Base-by-base conservation (phyloP, 2,329 filamentous ascomycete species). In the Epichloe bromicola region DNA sequence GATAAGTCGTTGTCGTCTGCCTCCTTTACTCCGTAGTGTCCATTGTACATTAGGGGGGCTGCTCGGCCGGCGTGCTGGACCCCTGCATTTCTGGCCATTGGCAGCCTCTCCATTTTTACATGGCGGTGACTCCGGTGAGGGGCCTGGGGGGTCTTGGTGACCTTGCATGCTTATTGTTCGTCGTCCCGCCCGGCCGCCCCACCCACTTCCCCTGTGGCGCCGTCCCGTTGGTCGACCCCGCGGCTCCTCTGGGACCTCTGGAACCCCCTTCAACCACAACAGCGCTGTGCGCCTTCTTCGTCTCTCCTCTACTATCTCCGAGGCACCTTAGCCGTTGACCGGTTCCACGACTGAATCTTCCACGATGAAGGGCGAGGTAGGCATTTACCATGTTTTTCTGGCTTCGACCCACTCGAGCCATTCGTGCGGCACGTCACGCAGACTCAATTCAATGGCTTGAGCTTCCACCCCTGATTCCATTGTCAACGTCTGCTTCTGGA, bases 331-430 rank as follows among this genome's bases (percentile, higher is more conserved):
- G 49, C 51, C 55, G 57, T 57, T 48, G 41, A 50, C 54, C 55
- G 51, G 55, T 48, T 59, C 19, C 33, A 38, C 30, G 54, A 53
- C 43, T 49, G 44, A 30, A 52, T 51, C 55, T 58, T 56, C 66
- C 11, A 51, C 33, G 30, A 53, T 78, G 75, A 78, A 76, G 72
- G 75, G 74, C 68, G 75, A 78, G 72, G 75, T 78, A 65, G 65
- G 74, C 68, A 46, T 44, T 30, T 30, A 30, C 52, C 10, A 41
- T 48, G 15, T 42, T 20, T 1, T 30, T 26, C 2, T n/a, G 6
- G 3, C 15, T 20, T n/a, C 33, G 17, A 17, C 20, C 15, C 1
- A 3, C 46, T 39, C 19, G 6, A n/a, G 36, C 15, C 19, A 11
- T 48, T 38, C 23, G 14, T 20, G 12, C 14, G 5, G 45, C 20